These are phyloP conservation scores for Coniophora puteana DNA, from an alignment of 1,284 basidiomycete species.

Conservation along the genomic window DNA sequence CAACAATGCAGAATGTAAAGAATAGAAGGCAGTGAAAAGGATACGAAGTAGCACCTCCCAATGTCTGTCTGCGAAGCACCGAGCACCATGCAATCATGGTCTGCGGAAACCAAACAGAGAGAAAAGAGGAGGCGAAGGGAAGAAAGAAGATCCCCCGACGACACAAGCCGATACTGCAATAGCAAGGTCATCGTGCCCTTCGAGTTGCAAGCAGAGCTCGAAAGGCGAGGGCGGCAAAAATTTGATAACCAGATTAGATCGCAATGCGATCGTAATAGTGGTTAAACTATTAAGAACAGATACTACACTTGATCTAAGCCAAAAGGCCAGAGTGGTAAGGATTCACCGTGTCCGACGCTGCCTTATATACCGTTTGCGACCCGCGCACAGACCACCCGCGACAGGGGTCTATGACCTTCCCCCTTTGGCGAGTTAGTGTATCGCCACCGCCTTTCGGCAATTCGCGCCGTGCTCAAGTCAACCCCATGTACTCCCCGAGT, in stretches of 20 bases:
- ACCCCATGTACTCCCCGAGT: no score
- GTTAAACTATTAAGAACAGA: slow-evolving; percentile 78
- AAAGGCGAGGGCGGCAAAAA: slow-evolving; percentile 27
- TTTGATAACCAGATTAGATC: slow-evolving; percentile 30
- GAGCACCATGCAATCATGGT: no score
- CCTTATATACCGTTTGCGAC: slow-evolving; percentile 1
- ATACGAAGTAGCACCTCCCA: no score
- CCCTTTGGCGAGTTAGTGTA: no score
- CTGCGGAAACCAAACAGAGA: not conserved
- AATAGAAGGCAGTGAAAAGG: no score
- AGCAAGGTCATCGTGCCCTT: slow-evolving; percentile 29
- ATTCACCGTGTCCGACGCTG: slow-evolving; percentile 10
- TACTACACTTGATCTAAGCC: slow-evolving; percentile 92
- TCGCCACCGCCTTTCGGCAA: no score
- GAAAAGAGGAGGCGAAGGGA: slow-evolving; percentile 18
- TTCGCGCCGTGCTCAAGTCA: no score
- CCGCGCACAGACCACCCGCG: no score
- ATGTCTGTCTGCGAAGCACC: no score
- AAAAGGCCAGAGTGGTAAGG: slow-evolving; percentile 83
- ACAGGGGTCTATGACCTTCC: no score
- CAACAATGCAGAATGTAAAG: no score
- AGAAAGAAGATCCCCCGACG: slow-evolving; percentile 24
- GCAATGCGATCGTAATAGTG: slow-evolving; percentile 33
- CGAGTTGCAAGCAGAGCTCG: slow-evolving; percentile 34
- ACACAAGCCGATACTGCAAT: slow-evolving; percentile 27